These are phyloP conservation scores for Dissophora ornata DNA, from an alignment of 192 early-diverging fungal species.

Conservation along the genomic window DNA sequence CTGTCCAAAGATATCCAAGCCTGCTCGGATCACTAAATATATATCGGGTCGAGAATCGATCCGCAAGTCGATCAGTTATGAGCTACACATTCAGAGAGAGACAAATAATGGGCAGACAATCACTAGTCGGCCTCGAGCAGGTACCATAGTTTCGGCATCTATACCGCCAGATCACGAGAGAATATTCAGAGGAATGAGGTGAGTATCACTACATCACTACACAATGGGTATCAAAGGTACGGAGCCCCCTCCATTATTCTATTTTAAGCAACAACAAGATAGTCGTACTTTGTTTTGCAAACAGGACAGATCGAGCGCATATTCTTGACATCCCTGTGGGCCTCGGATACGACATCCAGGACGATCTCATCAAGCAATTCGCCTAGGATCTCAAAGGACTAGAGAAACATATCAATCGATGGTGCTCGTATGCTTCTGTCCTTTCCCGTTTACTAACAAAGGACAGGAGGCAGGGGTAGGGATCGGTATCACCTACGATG, in stretches of 20 bases:
- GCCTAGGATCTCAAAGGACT: constrained; percentile 71
- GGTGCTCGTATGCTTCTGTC: too few species aligned
- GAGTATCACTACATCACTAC: constrained; percentile 48
- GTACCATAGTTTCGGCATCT: constrained; percentile 56
- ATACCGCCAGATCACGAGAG: not conserved
- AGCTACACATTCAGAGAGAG: not conserved
- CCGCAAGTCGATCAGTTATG: not conserved
- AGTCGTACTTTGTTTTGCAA: constrained; percentile 79
- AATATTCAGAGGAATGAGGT: constrained; percentile 61
- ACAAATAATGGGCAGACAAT: too few species aligned
- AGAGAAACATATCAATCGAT: not conserved
- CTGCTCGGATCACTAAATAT: constrained; percentile 56
- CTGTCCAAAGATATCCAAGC: constrained; percentile 76
- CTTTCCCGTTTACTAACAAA: too few species aligned
- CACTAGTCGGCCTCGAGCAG: too few species aligned
- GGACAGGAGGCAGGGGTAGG: not conserved
- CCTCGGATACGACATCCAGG: constrained; percentile 78
- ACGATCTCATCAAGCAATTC: constrained; percentile 80
- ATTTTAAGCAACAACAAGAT: not conserved
- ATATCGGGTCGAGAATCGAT: too few species aligned
- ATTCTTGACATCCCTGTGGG: constrained; percentile 74
- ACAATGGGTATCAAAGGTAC: too few species aligned
- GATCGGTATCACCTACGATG: not conserved
- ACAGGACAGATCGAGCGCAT: constrained; percentile 71
- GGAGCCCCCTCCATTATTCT: not conserved